Base-by-base conservation (phyloP, 495 filamentous ascomycete species). In the Hypoxylon subgilvum region DNA sequence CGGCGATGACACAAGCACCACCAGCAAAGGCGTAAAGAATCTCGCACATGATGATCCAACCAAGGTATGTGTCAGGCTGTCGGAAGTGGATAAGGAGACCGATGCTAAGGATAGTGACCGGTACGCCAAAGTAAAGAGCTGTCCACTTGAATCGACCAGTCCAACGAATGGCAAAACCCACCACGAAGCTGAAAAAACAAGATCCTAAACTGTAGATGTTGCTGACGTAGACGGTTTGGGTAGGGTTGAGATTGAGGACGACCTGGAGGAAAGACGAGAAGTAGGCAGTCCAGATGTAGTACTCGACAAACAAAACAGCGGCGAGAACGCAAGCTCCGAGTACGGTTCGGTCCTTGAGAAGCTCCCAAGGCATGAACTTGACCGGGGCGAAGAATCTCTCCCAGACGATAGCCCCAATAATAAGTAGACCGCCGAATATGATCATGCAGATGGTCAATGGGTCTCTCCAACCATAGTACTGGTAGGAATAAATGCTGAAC, bases 31-130 rank as follows among this genome's bases (percentile, higher is more conserved):
- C 84, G 61, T 91, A 89, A 72, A 91, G 86, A 68, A 91, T 88
- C 70, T 91, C 87, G 61, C 82, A 86, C 84, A 90, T 88, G 71
- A 90, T 74, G 14, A 92, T 72, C 68, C 86, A 89, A 18, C 85
- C 87, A 39, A 90, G 76, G 40, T 76, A 63, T 13, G 72, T 69
- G 25, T 79, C 73, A 2, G 76, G 71, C 48, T 82, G 73, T 23
- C 86, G 83, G 78, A 89, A 89, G 46, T 88, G 74, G 57, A 92
- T 88, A 81, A 91, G 84, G n/a, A 92, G 76, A 2, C 85, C 87
- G 7, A 86, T 78, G 16, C 85, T 88, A 1, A 90, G 78, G 27
- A 87, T 75, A 57, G 80, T 76, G 13, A 90, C 68, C 0, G 86
- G 86, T 0, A 88, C 69, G 7, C 72, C 85, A 62, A 86, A 81